These are phyloP conservation scores for Hysterium pulicare DNA, from an alignment of 2,329 filamentous ascomycete species.

Conservation along the genomic window DNA sequence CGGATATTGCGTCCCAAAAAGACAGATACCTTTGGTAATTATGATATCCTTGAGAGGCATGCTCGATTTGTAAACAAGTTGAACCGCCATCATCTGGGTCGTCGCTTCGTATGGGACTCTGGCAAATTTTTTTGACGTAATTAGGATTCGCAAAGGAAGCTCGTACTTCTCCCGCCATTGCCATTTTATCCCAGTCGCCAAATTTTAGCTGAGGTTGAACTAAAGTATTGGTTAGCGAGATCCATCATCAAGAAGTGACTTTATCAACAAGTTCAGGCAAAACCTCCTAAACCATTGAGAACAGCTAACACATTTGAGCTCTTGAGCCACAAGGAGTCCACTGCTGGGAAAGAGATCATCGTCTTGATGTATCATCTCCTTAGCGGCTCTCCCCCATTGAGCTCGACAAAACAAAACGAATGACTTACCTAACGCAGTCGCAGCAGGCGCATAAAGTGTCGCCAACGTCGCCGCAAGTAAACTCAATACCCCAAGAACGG, in stretches of 20 bases:
- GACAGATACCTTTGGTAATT: conserved; percentile 63
- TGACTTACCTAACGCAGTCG: conserved; percentile 59
- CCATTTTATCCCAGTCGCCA: conserved; percentile 48
- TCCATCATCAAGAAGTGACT: background rate
- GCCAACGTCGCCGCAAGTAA: conserved; percentile 63
- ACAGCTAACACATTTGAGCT: no score
- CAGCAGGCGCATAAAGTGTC: conserved; percentile 73
- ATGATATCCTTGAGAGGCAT: conserved; percentile 66
- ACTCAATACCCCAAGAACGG: conserved; percentile 62
- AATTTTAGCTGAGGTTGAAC: conserved; percentile 69
- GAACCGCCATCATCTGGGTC: conserved; percentile 43
- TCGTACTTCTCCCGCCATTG: conserved; percentile 56
- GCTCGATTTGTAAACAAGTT: conserved; percentile 67
- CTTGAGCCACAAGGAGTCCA: no score
- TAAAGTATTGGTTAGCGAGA: conserved; percentile 3
- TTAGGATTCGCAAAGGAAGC: conserved; percentile 61
- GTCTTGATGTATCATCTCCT: no score
- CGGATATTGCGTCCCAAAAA: conserved; percentile 52
- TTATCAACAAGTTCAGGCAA: no score
- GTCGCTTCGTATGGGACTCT: conserved; percentile 54
- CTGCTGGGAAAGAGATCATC: no score
- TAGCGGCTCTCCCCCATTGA: no score
- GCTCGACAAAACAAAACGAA: background rate
- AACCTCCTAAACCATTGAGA: no score
- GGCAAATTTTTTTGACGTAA: conserved; percentile 57